Base-by-base conservation (phyloP, 352 stramenopile genomes). In the Phytophthora pseudosyringae region DNA sequence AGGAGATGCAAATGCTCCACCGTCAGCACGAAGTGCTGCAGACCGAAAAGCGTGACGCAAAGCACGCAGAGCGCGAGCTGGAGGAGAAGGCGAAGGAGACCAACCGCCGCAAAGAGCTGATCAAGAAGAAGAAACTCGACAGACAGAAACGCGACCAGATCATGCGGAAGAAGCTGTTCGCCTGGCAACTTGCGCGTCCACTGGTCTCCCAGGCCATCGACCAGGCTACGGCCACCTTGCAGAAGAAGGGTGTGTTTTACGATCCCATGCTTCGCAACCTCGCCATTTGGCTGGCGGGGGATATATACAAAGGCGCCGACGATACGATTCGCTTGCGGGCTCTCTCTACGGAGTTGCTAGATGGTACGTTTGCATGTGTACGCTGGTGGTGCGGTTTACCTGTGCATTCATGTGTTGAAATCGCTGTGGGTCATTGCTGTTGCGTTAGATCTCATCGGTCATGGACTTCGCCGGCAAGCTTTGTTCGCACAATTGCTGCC, bases 241-340 rank as follows among this genome's bases (percentile, higher is more conserved):
- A 78, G 49, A 54, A 67, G 25, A 73, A 81, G 21, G 83, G 83
- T 29, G 79, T 92, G 4, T 93, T 89, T 44, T 91, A 91, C 62
- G 75, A 92, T 31, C 81, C 81, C 4, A 58, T 87, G 33, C 72
- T 83, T 10, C 78, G 73, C 25, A 75, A 87, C 11, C 57, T 93
- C 3, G 36, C 57, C 0, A 57, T 73, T 40, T 89, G 80, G 82
- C 68, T 91, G 7, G 38, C 58, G 0, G 43, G 39, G 1, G 74
- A 86, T 18, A 56, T 91, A 11, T 88, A 83, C 36, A 41, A 66
- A 41, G 67, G 54, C 9, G 78, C 73, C 0, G 73, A 89, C 33
- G 62, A 62, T n/a, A 86, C 75, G 13, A 57, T 87, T 28, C 69
- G 60, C 11, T 69, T 91, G 32, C 76, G 69, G 35, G 26, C 4